Evolutionary conservation across 495 filamentous ascomycete species (phyloP).

Genomic region (Paragyromitra xinjiangensis): DNA sequence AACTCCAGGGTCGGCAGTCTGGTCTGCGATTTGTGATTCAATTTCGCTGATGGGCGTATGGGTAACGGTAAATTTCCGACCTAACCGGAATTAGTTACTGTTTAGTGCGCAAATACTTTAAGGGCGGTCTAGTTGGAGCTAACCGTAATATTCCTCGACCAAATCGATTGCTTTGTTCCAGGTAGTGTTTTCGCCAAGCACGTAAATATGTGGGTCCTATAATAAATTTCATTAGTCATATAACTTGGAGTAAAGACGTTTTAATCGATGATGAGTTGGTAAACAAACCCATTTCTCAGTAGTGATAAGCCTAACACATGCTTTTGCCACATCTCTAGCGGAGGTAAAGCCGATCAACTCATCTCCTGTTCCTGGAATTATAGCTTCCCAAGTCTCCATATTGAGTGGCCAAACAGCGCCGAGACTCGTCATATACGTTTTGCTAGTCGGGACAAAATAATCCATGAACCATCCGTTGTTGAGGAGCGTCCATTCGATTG

Average conservation of each 20-base stretch:
- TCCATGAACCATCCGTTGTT: slow-evolving; percentile 26
- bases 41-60: neutral
- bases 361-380: slow-evolving; percentile 9
- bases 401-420: slow-evolving; percentile 7
- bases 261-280: neutral
- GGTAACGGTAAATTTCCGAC: slow-evolving; percentile 11
- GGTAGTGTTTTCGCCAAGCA: slow-evolving; percentile 8
- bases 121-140: neutral
- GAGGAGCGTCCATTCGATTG: slow-evolving; percentile 2
- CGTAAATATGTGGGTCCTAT: slow-evolving; percentile 18
- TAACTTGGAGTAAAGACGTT: neutral
- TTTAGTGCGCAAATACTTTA: neutral
- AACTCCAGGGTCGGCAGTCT: neutral
- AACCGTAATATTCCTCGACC: slow-evolving; percentile 13
- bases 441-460: slow-evolving; percentile 3
- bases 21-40: slow-evolving; percentile 1
- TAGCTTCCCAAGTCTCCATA: slow-evolving; percentile 17
- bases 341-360: slow-evolving; percentile 8
- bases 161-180: slow-evolving; percentile 17
- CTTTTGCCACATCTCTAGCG: slow-evolving; percentile 23
- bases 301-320: slow-evolving; percentile 8
- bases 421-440: slow-evolving; percentile 17
- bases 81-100: neutral
- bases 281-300: slow-evolving; percentile 22
- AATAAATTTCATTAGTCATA: neutral